These are phyloP conservation scores for Aspergillus costaricaensis DNA, from an alignment of 2,329 filamentous ascomycete genomes.

Conservation along the genomic window DNA sequence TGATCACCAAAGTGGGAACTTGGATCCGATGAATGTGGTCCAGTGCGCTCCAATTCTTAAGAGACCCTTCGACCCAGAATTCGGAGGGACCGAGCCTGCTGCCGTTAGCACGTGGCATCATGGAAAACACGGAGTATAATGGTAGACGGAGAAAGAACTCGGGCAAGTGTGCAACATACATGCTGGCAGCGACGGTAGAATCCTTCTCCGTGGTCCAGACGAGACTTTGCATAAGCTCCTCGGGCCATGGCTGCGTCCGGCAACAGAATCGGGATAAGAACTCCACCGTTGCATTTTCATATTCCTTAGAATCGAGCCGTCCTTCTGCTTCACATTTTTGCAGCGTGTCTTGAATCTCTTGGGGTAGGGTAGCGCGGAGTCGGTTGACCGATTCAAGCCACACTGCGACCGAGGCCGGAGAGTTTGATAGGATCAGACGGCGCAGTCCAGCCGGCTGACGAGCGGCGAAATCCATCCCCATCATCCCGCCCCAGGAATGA, in stretches of 20 bases:
- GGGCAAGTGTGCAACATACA: neutral
- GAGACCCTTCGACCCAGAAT: neutral
- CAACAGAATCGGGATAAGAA: slow-evolving; percentile 2
- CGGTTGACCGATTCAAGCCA: slow-evolving; percentile 5
- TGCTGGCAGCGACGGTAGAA: neutral
- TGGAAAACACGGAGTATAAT: neutral
- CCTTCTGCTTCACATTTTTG: neutral
- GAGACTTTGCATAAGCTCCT: slow-evolving; percentile 2
- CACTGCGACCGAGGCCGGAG: neutral
- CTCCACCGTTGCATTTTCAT: slow-evolving; percentile 2
- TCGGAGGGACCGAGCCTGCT: slow-evolving; percentile 1
- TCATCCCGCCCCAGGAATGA: slow-evolving; percentile 9
- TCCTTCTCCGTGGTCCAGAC: slow-evolving; percentile 5
- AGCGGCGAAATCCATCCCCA: neutral
- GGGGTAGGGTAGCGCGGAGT: neutral
- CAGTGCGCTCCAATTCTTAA: slow-evolving; percentile 5
- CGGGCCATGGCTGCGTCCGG: slow-evolving; percentile 1
- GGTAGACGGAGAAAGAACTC: too few species aligned
- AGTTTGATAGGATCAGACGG: slow-evolving; percentile 1
- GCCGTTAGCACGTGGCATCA: neutral
- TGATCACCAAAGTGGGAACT: slow-evolving; percentile 3
- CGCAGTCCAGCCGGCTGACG: slow-evolving; percentile 1
- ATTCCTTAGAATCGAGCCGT: slow-evolving; percentile 1
- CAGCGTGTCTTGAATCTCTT: neutral
- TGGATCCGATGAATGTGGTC: neutral